phyloP scores from a whole-genome alignment of 2,329 filamentous ascomycete species.

The Fusarium sp. region DNA sequence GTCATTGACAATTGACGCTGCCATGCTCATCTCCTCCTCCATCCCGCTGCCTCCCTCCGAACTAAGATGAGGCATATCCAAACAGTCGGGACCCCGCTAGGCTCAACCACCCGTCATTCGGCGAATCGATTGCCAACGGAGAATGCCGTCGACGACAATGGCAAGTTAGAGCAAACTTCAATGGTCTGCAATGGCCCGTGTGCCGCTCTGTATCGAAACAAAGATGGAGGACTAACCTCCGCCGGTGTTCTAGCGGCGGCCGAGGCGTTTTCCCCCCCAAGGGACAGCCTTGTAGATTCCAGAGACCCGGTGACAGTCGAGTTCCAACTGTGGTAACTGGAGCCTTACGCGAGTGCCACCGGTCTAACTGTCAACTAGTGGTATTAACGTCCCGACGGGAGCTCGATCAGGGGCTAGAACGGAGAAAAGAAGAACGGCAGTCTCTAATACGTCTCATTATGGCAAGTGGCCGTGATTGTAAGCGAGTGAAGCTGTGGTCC shows the following conservation, averaged over 20 bases:
- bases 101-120: constrained; percentile 7
- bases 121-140: constrained; percentile 24
- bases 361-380: constrained; percentile 24
- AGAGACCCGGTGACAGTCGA: constrained; percentile 5
- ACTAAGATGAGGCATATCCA: constrained; percentile 5
- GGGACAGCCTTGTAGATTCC: constrained; percentile 40
- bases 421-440: constrained; percentile 9
- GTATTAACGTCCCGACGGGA: constrained; percentile 19
- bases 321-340: constrained; percentile 13
- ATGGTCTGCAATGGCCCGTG: constrained; percentile 30
- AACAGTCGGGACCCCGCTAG: constrained; percentile 6
- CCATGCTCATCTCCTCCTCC: not conserved
- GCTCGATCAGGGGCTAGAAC: constrained; percentile 40
- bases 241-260: constrained; percentile 24
- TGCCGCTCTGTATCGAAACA: constrained; percentile 23
- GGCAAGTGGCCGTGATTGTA: constrained; percentile 13
- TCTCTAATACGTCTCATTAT: not conserved
- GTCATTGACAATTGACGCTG: not conserved
- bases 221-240: constrained; percentile 17
- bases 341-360: constrained; percentile 38
- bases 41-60: constrained; percentile 1
- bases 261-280: constrained; percentile 28
- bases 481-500: constrained; percentile 1
- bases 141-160: constrained; percentile 31
- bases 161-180: constrained; percentile 24